phyloP scores from a whole-genome alignment of 2,329 filamentous ascomycete genomes.

The Penicillium sp. region DNA sequence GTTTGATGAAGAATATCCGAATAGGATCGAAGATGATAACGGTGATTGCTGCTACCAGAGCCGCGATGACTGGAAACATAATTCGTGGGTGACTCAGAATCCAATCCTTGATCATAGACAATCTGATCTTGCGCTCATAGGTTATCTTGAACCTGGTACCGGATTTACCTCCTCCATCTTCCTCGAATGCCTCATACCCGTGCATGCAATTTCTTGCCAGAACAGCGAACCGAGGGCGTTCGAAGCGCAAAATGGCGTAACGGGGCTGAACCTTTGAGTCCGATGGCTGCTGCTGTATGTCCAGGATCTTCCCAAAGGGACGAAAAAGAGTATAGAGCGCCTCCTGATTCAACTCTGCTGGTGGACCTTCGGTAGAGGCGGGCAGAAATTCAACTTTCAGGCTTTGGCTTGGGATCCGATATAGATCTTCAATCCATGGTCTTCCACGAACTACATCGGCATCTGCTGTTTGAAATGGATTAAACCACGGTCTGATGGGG shows the following conservation, averaged over 20 bases:
- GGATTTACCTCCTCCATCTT: slow-evolving; percentile 68
- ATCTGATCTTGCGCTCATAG: slow-evolving; percentile 76
- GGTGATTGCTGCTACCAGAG: slow-evolving; percentile 76
- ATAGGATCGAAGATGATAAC: slow-evolving; percentile 93
- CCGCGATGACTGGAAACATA: slow-evolving; percentile 78
- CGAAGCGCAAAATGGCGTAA: slow-evolving; percentile 78
- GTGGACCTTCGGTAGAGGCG: slow-evolving; percentile 65
- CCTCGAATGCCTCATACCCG: slow-evolving; percentile 69
- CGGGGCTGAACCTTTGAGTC: slow-evolving; percentile 83
- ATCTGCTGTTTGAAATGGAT: slow-evolving; percentile 70
- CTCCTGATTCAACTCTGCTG: slow-evolving; percentile 81
- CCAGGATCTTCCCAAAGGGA: slow-evolving; percentile 83
- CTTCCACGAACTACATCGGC: slow-evolving; percentile 74
- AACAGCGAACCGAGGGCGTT: slow-evolving; percentile 69
- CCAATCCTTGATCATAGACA: slow-evolving; percentile 84
- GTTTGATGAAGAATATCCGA: slow-evolving; percentile 85
- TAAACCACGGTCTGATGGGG: slow-evolving; percentile 86
- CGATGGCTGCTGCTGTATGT: slow-evolving; percentile 77
- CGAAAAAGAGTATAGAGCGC: slow-evolving; percentile 83
- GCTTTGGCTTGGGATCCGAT: slow-evolving; percentile 72
- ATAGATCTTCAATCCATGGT: slow-evolving; percentile 93
- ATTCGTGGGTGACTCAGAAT: slow-evolving; percentile 81
- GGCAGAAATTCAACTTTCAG: slow-evolving; percentile 84
- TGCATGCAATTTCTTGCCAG: slow-evolving; percentile 94
- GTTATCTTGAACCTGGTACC: slow-evolving; percentile 78